A percentile compares a stretch with the other conserved stretches of the same genome.
These are phyloP conservation scores for Lentinula raphanica DNA, from an alignment of 768 basidiomycete genomes.

Conservation along the genomic window DNA sequence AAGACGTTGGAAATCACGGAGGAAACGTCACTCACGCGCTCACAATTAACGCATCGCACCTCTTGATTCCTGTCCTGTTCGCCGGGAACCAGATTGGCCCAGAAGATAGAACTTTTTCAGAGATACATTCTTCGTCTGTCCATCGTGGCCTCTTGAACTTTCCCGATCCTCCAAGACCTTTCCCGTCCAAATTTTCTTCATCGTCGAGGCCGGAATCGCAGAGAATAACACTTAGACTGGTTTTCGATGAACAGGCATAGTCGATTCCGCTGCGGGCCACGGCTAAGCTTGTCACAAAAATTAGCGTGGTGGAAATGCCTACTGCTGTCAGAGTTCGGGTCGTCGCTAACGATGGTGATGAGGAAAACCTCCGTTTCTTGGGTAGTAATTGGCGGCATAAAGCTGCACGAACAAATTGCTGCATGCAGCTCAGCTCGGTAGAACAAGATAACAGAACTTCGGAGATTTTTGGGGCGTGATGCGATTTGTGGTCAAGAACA, in stretches of 20 bases:
- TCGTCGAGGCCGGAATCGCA: neutral
- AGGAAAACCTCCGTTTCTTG: neutral
- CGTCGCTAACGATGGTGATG: neutral
- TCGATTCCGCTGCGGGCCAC: conserved; percentile 5
- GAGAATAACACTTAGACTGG: neutral
- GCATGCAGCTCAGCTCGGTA: too few species aligned
- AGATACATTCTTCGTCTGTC: neutral
- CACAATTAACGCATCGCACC: conserved; percentile 6
- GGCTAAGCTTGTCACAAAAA: conserved; percentile 6
- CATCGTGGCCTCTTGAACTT: neutral
- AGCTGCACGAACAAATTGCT: too few species aligned
- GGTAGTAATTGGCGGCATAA: neutral
- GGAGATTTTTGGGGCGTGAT: too few species aligned
- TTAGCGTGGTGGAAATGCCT: conserved; percentile 6
- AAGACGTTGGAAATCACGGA: too few species aligned
- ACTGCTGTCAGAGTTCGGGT: too few species aligned
- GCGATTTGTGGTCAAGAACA: too few species aligned
- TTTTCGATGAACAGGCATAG: too few species aligned
- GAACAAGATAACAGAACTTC: too few species aligned
- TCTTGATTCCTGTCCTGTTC: neutral
- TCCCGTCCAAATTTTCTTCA: neutral
- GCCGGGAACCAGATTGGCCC: conserved; percentile 1
- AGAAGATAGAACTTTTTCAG: neutral
- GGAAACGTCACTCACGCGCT: neutral
- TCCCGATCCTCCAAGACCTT: neutral